Conservation (phyloP, 2,329 filamentous ascomycete species). For the Ceratocystis papillata region DNA sequence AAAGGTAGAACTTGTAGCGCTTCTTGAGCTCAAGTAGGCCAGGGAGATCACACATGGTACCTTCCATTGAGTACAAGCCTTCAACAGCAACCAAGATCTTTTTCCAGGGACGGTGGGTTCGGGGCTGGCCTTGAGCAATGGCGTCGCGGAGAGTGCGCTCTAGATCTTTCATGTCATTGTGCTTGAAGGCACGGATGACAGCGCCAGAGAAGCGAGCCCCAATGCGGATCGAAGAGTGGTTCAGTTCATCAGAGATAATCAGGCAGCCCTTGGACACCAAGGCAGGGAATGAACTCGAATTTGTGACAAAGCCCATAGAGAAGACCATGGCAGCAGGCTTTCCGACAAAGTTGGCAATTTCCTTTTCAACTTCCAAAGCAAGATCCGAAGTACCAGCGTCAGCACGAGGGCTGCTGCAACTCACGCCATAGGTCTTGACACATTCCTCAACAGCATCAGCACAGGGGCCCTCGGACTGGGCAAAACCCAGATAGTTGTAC, state of each 20-base stretch:
- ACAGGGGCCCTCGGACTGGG: constrained; percentile 92
- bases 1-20: constrained; percentile 94
- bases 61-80: constrained; percentile 98
- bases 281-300: constrained; percentile 83
- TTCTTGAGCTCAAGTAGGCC: constrained; percentile 76
- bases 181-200: constrained; percentile 92
- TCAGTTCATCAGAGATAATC: constrained; percentile 92
- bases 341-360: constrained; percentile 83
- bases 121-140: constrained; percentile 91
- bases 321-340: constrained; percentile 94
- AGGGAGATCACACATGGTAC: constrained; percentile 96
- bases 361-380: constrained; percentile 75
- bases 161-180: constrained; percentile 87
- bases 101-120: constrained; percentile 98
- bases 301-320: constrained; percentile 98
- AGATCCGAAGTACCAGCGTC: constrained; percentile 84
- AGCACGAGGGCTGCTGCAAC: constrained; percentile 65
- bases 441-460: constrained; percentile 83
- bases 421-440: constrained; percentile 76
- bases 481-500: constrained; percentile 98
- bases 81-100: constrained; percentile 96
- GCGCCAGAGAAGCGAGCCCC: constrained; percentile 88
- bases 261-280: constrained; percentile 86
- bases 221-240: constrained; percentile 94
- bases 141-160: constrained; percentile 79